Conservation (phyloP, 2,329 filamentous ascomycete genomes). For the Phialophora tarda region DNA sequence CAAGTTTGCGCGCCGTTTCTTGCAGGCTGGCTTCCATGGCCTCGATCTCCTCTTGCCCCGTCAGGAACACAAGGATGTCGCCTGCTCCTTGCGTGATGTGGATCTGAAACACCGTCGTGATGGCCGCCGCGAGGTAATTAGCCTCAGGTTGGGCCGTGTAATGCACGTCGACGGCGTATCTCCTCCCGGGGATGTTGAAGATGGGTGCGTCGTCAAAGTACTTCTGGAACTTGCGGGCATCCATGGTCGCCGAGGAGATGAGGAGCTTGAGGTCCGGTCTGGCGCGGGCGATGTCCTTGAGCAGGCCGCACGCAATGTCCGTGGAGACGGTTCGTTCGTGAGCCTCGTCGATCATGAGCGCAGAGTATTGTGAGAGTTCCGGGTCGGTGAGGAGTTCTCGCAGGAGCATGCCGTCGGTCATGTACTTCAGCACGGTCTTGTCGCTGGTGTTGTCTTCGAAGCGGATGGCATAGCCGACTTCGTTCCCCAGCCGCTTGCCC, state of each 20-base stretch:
- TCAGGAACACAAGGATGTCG: slow-evolving; percentile 93
- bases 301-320: slow-evolving; percentile 83
- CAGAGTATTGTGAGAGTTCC: slow-evolving; percentile 79
- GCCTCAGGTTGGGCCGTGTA: slow-evolving; percentile 90
- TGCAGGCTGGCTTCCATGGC: slow-evolving; percentile 80
- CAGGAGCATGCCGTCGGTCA: slow-evolving; percentile 95
- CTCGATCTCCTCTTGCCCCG: slow-evolving; percentile 95
- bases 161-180: slow-evolving; percentile 88
- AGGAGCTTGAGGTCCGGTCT: slow-evolving; percentile 86
- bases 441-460: slow-evolving; percentile 93
- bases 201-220: slow-evolving; percentile 95
- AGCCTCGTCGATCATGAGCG: slow-evolving; percentile 95
- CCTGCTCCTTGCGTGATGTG: slow-evolving; percentile 83
- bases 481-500: slow-evolving; percentile 84
- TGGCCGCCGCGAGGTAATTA: slow-evolving; percentile 88
- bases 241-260: slow-evolving; percentile 93
- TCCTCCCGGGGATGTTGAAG: slow-evolving; percentile 89
- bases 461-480: slow-evolving; percentile 92
- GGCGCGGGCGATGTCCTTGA: slow-evolving; percentile 85
- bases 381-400: slow-evolving; percentile 90
- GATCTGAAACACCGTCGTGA: slow-evolving; percentile 94
- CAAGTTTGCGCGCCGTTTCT: slow-evolving; percentile 85
- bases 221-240: slow-evolving; percentile 86
- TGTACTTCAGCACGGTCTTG: slow-evolving; percentile 91
- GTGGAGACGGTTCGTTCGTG: slow-evolving; percentile 93